These are phyloP conservation scores for Colletotrichum australisinense DNA, from an alignment of 2,329 filamentous ascomycete genomes.

Conservation along the genomic window DNA sequence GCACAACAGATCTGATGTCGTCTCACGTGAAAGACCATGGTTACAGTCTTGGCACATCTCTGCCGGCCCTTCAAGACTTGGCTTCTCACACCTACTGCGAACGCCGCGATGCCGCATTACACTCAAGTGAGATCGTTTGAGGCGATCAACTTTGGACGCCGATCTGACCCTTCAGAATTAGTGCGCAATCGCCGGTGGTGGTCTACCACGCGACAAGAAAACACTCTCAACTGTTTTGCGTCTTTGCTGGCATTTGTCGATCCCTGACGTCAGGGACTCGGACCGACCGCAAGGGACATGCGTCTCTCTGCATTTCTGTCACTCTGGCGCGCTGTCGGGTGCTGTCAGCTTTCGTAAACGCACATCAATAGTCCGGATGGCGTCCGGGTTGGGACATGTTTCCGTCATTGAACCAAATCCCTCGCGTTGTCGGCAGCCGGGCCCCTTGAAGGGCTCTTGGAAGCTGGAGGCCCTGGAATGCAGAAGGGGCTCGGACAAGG, in stretches of 20 bases:
- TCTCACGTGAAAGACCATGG: background rate
- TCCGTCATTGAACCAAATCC: background rate
- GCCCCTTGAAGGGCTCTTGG: background rate
- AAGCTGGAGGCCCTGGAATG: background rate
- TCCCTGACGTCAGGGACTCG: slow-evolving; percentile 19
- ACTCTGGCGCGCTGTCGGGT: background rate
- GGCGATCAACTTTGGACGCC: background rate
- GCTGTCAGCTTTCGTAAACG: background rate
- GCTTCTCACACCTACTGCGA: background rate
- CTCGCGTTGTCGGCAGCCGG: background rate
- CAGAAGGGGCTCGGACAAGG: background rate
- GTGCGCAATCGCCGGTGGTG: background rate
- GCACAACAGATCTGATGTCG: background rate
- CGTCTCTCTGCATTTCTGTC: background rate
- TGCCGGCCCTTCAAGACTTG: background rate
- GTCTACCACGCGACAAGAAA: background rate
- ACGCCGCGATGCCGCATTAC: slow-evolving; percentile 2
- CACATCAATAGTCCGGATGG: background rate
- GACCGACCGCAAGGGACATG: background rate
- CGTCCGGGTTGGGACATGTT: background rate
- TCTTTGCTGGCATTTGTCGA: background rate
- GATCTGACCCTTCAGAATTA: background rate
- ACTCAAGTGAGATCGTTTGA: background rate
- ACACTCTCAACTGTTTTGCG: background rate
- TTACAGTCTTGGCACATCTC: background rate